Percentiles rank a stretch among this genome's conserved stretches.
Evolutionary conservation across 1,284 basidiomycete genomes (phyloP).

Genomic region (Fomes fomentarius): DNA sequence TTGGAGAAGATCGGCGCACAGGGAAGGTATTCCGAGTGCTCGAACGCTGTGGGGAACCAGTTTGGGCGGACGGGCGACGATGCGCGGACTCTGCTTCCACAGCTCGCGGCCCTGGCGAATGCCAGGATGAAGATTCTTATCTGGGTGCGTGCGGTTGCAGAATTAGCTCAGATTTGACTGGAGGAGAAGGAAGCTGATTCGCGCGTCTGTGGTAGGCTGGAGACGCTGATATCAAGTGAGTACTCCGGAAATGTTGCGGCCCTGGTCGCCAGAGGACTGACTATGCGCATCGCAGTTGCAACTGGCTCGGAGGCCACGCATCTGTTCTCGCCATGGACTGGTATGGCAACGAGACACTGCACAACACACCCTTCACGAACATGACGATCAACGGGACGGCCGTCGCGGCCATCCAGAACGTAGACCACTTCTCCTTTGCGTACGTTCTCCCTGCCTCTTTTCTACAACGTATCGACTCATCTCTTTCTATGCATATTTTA

Average conservation of each 20-base stretch:
- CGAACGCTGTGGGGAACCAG: constrained; percentile 28
- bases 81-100: constrained; percentile 55
- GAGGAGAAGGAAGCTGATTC: too few species aligned
- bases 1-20: constrained; percentile 52
- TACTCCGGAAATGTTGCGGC: neutral
- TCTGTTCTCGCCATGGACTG: constrained; percentile 63
- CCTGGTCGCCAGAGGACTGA: neutral
- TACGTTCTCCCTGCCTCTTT: constrained; percentile 9
- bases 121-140: constrained; percentile 59
- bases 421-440: constrained; percentile 59
- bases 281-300: constrained; percentile 47
- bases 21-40: constrained; percentile 39
- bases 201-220: too few species aligned
- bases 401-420: constrained; percentile 61
- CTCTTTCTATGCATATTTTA: constrained; percentile 19
- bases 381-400: constrained; percentile 55
- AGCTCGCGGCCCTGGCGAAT: constrained; percentile 54
- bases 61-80: constrained; percentile 53
- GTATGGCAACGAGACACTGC: constrained; percentile 55
- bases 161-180: neutral
- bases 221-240: constrained; percentile 49
- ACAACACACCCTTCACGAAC: constrained; percentile 54
- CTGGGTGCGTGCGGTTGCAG: constrained; percentile 49
- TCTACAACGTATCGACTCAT: neutral
- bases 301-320: constrained; percentile 63